phyloP scores from a whole-genome alignment of 2,329 filamentous ascomycete genomes.

The Fusarium mangiferae region DNA sequence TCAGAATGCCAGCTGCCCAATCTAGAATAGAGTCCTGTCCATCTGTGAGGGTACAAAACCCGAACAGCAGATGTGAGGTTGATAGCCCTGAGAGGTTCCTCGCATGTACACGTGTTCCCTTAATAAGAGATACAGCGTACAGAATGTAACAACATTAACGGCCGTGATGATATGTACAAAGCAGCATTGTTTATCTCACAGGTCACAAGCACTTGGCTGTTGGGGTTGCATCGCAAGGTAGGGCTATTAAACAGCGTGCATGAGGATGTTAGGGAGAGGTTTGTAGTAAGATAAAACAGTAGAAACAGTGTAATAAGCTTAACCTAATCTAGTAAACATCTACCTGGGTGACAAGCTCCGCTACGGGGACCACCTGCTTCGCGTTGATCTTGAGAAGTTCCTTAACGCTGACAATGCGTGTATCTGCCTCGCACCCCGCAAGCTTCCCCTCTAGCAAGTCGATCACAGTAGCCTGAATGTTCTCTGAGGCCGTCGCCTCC shows the following conservation, averaged over 20 bases:
- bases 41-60: background rate
- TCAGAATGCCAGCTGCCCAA: background rate
- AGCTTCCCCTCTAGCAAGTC: background rate
- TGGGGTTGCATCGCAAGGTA: rapidly evolving
- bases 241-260: rapidly evolving
- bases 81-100: background rate
- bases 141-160: rapidly evolving
- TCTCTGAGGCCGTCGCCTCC: background rate
- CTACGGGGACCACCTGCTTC: background rate
- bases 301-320: background rate
- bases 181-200: background rate
- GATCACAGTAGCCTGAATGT: background rate
- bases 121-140: rapidly evolving
- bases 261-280: rapidly evolving
- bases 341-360: background rate
- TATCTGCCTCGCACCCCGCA: slow-evolving; percentile 3
- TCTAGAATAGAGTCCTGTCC: no score
- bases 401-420: slow-evolving; percentile 4
- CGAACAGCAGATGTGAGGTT: background rate
- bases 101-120: background rate
- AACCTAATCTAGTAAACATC: background rate
- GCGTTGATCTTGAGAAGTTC: slow-evolving; percentile 5
- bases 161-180: rapidly evolving
- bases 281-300: background rate
- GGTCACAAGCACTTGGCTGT: background rate